Evolutionary conservation across 768 basidiomycete genomes (phyloP), one percentile per base, ranked within the genome.

Genomic region (Lactarius trivialis): DNA sequence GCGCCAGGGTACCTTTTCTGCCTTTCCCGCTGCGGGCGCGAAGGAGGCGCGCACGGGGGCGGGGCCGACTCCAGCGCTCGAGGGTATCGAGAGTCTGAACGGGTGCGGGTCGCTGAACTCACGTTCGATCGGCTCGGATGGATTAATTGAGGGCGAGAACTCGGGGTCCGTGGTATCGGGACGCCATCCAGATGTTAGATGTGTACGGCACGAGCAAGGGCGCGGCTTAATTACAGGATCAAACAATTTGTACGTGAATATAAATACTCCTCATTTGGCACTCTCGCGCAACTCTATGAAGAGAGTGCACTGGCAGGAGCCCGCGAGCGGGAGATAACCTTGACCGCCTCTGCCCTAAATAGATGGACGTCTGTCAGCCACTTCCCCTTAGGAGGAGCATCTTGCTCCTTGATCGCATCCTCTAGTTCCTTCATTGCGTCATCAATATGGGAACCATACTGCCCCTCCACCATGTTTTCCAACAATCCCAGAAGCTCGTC

Each of bases 31-130:
- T 2, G 15, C 30, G 30, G 6, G 6, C 6, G 30, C 2, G 30
- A 6, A 30, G 30, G 6, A 30, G 30, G 30, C 6, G 30, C 2
- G 30, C 30, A 30, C 30, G 3, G 30, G 30, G 30, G 30, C 30
- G 33, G 33, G 1, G 33, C 33, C 33, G 8, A 1, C 70, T 3
- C 41, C 8, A 9, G 41, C 17, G 68, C 72, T 85, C 34, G 73
- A 76, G 15, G 84, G 81, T 19, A 78, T 76, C 11, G 81, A 82
- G 58, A 69, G 75, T 28, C 65, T 81, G 9, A 86, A 88, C 69
- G 86, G 86, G 65, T 85, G 48, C 74, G 85, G 52, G 74, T 76
- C 0, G 85, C 85, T 4, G 78, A 78, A 59, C 67, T 85, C 67
- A 82, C 82, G 4, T 73, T 76, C 24, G 74, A 78, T 24, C 37